Conservation (phyloP, 768 basidiomycete genomes). For the Trametes sanguinea region DNA sequence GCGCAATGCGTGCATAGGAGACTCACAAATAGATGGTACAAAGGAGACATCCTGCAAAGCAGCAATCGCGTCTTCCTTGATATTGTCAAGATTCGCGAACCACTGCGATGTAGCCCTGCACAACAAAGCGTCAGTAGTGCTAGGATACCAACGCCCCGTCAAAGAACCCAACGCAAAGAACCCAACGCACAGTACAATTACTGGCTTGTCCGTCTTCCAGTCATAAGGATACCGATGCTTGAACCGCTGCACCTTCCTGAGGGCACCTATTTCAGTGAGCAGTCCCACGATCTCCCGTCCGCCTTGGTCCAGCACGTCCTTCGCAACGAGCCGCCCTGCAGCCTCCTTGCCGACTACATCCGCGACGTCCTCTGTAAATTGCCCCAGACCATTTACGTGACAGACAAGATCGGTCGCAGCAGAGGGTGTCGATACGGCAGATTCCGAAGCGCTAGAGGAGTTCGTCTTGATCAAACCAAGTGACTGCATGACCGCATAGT, state of each 20-base stretch:
- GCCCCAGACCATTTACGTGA: constrained; percentile 79
- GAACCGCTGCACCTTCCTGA: constrained; percentile 70
- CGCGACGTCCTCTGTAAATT: constrained; percentile 61
- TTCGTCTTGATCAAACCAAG: constrained; percentile 47
- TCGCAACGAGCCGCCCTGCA: constrained; percentile 55
- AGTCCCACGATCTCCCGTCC: constrained; percentile 65
- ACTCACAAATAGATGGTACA: constrained; percentile 72
- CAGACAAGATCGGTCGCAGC: constrained; percentile 57
- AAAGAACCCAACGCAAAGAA: no score
- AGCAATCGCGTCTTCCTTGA: constrained; percentile 74
- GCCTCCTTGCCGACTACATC: constrained; percentile 56
- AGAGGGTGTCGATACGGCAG: not conserved
- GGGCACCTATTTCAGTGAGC: constrained; percentile 51
- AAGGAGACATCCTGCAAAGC: constrained; percentile 75
- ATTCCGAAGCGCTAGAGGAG: not conserved
- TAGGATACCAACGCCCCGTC: not conserved
- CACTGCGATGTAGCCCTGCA: constrained; percentile 90
- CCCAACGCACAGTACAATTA: constrained; percentile 77
- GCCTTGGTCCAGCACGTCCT: constrained; percentile 75
- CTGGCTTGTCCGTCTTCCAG: constrained; percentile 92
- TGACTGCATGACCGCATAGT: constrained; percentile 76
- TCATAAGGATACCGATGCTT: constrained; percentile 95
- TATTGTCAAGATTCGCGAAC: constrained; percentile 89
- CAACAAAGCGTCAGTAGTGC: not conserved
- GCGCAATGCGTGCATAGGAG: not conserved